Evolutionary conservation across 176 grass and related monocot genomes (phyloP).

Genomic region (Aegilops umbellulata): DNA sequence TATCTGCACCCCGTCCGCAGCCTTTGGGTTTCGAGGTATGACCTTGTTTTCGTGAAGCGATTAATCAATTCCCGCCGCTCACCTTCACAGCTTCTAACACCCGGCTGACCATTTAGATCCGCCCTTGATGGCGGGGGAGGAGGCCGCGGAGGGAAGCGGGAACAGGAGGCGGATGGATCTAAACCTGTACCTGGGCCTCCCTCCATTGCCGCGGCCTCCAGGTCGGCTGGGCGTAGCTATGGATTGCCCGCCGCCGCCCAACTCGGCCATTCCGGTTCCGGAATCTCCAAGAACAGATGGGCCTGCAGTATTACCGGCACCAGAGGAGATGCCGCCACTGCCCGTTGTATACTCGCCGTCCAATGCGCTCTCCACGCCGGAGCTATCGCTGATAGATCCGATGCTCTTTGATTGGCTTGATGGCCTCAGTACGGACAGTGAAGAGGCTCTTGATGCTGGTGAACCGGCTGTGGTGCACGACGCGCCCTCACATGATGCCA

Average conservation of each 20-base stretch:
- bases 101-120: not conserved
- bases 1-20: too few relatives aligned
- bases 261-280: not conserved
- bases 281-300: not conserved
- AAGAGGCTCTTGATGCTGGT: constrained; percentile 20
- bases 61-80: too few relatives aligned
- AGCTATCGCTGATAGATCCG: constrained; percentile 31
- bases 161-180: constrained; percentile 52
- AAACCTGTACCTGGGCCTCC: constrained; percentile 63
- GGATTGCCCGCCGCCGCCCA: not conserved
- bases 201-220: constrained; percentile 41
- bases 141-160: constrained; percentile 19
- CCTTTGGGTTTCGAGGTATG: too few relatives aligned
- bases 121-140: constrained; percentile 27
- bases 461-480: not conserved
- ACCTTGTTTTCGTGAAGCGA: too few relatives aligned
- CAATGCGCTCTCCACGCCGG: constrained; percentile 47
- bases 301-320: not conserved
- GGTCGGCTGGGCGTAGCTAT: constrained; percentile 21
- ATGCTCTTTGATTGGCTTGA: constrained; percentile 28
- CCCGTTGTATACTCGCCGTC: constrained; percentile 33
- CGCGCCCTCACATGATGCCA: not conserved
- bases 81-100: too few relatives aligned
- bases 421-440: not conserved
- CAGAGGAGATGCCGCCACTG: not conserved